Conservation (phyloP, 805 yeast genomes). For the Kazachstania taianensis region DNA sequence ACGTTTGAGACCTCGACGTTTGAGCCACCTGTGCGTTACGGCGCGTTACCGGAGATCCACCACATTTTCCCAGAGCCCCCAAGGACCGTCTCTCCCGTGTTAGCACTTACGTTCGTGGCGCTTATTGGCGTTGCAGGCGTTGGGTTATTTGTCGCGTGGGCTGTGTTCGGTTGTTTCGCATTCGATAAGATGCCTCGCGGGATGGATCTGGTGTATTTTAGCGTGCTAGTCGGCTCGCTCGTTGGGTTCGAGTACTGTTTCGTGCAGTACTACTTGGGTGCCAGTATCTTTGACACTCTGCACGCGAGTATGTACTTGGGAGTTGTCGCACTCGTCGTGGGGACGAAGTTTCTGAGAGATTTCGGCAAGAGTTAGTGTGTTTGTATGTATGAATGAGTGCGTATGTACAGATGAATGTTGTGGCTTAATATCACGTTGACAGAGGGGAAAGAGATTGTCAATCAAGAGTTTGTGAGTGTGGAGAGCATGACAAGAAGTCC, state of each 20-base stretch:
- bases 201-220: constrained; percentile 13
- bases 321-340: constrained; percentile 47
- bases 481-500: no score
- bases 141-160: constrained; percentile 39
- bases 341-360: constrained; percentile 54
- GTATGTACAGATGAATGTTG: no score
- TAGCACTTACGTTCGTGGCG: constrained; percentile 44
- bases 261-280: constrained; percentile 23
- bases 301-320: constrained; percentile 32
- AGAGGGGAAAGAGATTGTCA: no score
- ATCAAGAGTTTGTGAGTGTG: no score
- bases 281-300: constrained; percentile 26
- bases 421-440: no score
- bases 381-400: no score
- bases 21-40: constrained; percentile 27
- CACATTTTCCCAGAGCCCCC: constrained; percentile 53
- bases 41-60: constrained; percentile 47
- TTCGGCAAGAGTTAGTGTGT: constrained; percentile 24
- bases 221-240: constrained; percentile 19
- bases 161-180: constrained; percentile 19
- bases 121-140: constrained; percentile 34
- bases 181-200: constrained; percentile 23
- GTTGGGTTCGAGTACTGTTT: constrained; percentile 26
- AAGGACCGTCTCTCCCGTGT: constrained; percentile 37
- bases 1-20: constrained; percentile 5